phyloP scores from a whole-genome alignment of 2,329 filamentous ascomycete species.

The Dactylonectria macrodidyma region DNA sequence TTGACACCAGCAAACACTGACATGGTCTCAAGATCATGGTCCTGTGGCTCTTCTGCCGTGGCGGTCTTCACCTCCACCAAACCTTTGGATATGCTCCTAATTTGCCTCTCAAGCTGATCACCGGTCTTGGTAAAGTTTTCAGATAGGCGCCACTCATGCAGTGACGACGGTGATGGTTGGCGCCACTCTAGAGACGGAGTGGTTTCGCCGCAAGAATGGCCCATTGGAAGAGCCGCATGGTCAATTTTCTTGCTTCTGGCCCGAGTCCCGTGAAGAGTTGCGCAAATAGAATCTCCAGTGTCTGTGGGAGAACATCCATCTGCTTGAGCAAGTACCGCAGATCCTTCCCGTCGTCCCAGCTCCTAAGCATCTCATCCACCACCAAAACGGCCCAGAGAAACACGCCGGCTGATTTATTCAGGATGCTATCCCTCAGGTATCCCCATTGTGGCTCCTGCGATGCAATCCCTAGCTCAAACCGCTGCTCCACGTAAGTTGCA shows the following conservation, averaged over 20 bases:
- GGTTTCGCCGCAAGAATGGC: conserved; percentile 14
- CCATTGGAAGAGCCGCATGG: conserved; percentile 32
- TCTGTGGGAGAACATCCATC: conserved; percentile 6
- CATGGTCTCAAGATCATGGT: not conserved
- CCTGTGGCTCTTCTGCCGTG: not conserved
- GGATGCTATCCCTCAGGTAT: not conserved
- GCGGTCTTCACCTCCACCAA: conserved; percentile 27
- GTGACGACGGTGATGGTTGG: conserved; percentile 16
- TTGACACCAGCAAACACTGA: conserved; percentile 16
- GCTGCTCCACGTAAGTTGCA: conserved; percentile 21
- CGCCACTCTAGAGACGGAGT: conserved; percentile 34
- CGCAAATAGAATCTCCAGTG: conserved; percentile 9
- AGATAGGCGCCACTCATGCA: conserved; percentile 18
- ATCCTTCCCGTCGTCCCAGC: conserved; percentile 27
- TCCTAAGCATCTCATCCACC: conserved; percentile 14
- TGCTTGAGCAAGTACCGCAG: not conserved
- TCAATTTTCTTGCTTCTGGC: not conserved
- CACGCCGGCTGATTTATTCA: conserved; percentile 9
- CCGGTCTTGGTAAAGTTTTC: conserved; percentile 18
- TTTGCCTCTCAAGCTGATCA: conserved; percentile 28
- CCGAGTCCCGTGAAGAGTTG: not conserved
- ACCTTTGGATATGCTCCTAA: conserved; percentile 24
- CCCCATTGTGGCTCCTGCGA: not conserved
- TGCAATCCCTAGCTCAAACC: not conserved
- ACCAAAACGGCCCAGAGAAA: conserved; percentile 35